phyloP scores from a whole-genome alignment of 257 asterid species.

The Nicotiana noctiflora region DNA sequence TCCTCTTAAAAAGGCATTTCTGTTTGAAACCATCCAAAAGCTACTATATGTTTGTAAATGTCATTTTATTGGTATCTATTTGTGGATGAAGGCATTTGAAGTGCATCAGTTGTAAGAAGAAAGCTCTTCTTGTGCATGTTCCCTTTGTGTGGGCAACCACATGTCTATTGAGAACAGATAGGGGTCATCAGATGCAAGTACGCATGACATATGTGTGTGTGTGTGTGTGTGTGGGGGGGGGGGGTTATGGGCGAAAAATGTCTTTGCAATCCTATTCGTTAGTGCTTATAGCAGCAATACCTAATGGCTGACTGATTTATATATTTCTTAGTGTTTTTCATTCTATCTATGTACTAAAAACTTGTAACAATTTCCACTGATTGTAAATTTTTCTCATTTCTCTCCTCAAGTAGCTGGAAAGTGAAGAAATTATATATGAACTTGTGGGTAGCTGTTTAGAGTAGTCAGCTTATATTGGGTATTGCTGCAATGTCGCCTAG shows the following conservation, averaged over 20 bases:
- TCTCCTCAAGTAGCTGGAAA: neutral
- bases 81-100: slow-evolving; percentile 5
- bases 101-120: neutral
- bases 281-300: neutral
- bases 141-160: neutral
- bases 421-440: neutral
- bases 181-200: neutral
- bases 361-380: neutral
- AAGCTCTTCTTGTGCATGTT: neutral
- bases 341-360: neutral
- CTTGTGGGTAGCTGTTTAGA: neutral
- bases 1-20: neutral
- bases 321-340: neutral
- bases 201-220: no score
- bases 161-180: neutral
- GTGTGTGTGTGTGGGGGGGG: no score
- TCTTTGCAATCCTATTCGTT: neutral
- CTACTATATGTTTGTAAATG: neutral
- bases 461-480: neutral
- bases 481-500: neutral
- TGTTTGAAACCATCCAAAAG: neutral
- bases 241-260: neutral
- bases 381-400: neutral
- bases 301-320: neutral
- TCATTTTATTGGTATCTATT: neutral